Evolutionary conservation across 1,284 basidiomycete species (phyloP).

Genomic region (Leccinum variabile): DNA sequence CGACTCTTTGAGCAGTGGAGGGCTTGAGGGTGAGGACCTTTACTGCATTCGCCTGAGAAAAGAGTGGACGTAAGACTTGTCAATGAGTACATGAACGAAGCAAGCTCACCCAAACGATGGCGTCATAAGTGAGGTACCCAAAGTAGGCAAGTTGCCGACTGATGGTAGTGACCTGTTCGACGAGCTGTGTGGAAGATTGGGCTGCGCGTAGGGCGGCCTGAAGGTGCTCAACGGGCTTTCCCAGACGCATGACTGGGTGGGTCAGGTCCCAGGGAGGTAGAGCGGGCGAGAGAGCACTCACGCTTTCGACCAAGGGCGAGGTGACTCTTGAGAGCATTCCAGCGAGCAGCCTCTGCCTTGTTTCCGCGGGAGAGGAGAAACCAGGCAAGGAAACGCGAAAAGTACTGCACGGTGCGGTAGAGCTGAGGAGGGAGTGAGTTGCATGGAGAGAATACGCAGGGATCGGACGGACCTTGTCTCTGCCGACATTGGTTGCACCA

Average conservation of each 20-base stretch:
- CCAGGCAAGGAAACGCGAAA: conserved; percentile 90
- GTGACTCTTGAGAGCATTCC: conserved; percentile 79
- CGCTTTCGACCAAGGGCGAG: conserved; percentile 79
- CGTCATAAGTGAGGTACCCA: conserved; percentile 84
- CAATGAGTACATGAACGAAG: conserved; percentile 4
- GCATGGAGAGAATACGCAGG: background rate
- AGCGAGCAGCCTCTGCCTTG: conserved; percentile 67
- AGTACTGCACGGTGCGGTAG: conserved; percentile 91
- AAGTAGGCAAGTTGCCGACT: conserved; percentile 89
- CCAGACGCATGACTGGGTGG: conserved; percentile 80
- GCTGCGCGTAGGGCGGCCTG: conserved; percentile 88
- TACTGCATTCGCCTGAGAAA: conserved; percentile 59
- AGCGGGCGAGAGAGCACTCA: conserved; percentile 39
- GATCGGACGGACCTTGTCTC: conserved; percentile 73
- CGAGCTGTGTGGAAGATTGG: conserved; percentile 53
- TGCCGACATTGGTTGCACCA: conserved; percentile 77
- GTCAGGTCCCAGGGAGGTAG: conserved; percentile 10
- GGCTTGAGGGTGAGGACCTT: conserved; percentile 69
- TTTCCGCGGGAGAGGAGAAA: conserved; percentile 63
- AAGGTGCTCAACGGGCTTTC: conserved; percentile 93
- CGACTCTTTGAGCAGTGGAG: conserved; percentile 64
- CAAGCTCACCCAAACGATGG: conserved; percentile 77
- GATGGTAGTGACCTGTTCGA: conserved; percentile 83
- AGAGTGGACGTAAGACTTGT: conserved; percentile 1
- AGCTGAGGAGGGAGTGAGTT: conserved; percentile 48